A percentile compares a stretch with the other conserved stretches of the same genome.
Conservation (phyloP, 2,329 filamentous ascomycete species). For the Xenosphaeropsis pyriputrescens region DNA sequence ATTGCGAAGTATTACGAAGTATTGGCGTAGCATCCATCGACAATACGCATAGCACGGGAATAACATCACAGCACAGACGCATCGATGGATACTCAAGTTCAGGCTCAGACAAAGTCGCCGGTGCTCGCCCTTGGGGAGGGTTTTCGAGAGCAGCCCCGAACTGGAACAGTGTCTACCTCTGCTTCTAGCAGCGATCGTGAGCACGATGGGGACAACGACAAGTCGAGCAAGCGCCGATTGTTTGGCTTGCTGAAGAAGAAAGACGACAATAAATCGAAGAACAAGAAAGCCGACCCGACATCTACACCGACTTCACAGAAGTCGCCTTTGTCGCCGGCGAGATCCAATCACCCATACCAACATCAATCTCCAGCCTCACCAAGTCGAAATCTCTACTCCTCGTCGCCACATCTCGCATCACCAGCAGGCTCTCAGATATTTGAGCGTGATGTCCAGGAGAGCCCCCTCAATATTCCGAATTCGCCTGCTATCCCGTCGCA, state of each 20-base stretch:
- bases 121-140: slow-evolving; percentile 19
- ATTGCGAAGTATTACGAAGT: too few relatives aligned
- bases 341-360: slow-evolving; percentile 24
- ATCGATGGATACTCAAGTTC: too few relatives aligned
- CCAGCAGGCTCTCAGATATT: slow-evolving; percentile 76
- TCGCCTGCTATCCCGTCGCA: slow-evolving; percentile 85
- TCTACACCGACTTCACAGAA: slow-evolving; percentile 1
- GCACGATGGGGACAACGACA: slow-evolving; percentile 20
- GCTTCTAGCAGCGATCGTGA: slow-evolving; percentile 13
- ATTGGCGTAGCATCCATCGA: too few relatives aligned
- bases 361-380: slow-evolving; percentile 43
- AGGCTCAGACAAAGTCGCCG: slow-evolving; percentile 6
- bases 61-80: too few relatives aligned
- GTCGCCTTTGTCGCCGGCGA: slow-evolving; percentile 13
- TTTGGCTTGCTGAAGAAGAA: slow-evolving; percentile 52
- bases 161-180: slow-evolving; percentile 9
- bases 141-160: slow-evolving; percentile 12
- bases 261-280: slow-evolving; percentile 28
- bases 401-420: slow-evolving; percentile 62
- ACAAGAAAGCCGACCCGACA: slow-evolving; percentile 18
- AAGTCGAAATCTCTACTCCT: slow-evolving; percentile 44
- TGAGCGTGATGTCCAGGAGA: slow-evolving; percentile 87
- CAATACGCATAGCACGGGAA: too few relatives aligned
- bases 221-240: slow-evolving; percentile 38
- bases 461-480: slow-evolving; percentile 46